Evolutionary conservation across 73 alveolate genomes (phyloP).

Genomic region (Blepharisma japonicum): DNA sequence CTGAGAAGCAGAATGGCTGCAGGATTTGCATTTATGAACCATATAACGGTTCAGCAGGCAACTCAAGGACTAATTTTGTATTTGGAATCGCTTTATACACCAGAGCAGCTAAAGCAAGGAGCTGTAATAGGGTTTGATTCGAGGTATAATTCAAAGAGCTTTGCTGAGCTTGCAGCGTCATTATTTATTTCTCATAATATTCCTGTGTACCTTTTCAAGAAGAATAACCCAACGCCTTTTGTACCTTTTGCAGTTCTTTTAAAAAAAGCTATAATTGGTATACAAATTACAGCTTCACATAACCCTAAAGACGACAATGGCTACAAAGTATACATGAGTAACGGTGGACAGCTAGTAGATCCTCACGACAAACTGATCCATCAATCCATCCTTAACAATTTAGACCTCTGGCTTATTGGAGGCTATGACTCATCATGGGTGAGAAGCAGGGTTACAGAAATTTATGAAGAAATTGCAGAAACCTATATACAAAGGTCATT

Average conservation of each 20-base stretch:
- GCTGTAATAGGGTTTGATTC: slow-evolving; percentile 57
- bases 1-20: slow-evolving; percentile 46
- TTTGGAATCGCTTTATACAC: slow-evolving; percentile 35
- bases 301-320: slow-evolving; percentile 68
- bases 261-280: slow-evolving; percentile 45
- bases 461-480: not conserved
- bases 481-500: not conserved
- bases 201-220: slow-evolving; percentile 42
- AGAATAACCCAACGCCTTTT: slow-evolving; percentile 46
- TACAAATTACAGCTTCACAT: slow-evolving; percentile 76
- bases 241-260: slow-evolving; percentile 47
- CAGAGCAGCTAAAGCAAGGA: slow-evolving; percentile 46
- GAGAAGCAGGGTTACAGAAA: not conserved
- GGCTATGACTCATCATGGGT: not conserved
- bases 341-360: slow-evolving; percentile 59
- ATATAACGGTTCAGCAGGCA: slow-evolving; percentile 52
- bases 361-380: slow-evolving; percentile 50
- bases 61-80: slow-evolving; percentile 55
- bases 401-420: not conserved
- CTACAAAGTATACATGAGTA: slow-evolving; percentile 57
- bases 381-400: slow-evolving; percentile 32
- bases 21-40: slow-evolving; percentile 48
- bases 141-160: slow-evolving; percentile 53
- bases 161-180: slow-evolving; percentile 54
- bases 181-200: slow-evolving; percentile 46